phyloP scores from a whole-genome alignment of 176 grass and related monocot genomes.

The Oryza meyeriana region DNA sequence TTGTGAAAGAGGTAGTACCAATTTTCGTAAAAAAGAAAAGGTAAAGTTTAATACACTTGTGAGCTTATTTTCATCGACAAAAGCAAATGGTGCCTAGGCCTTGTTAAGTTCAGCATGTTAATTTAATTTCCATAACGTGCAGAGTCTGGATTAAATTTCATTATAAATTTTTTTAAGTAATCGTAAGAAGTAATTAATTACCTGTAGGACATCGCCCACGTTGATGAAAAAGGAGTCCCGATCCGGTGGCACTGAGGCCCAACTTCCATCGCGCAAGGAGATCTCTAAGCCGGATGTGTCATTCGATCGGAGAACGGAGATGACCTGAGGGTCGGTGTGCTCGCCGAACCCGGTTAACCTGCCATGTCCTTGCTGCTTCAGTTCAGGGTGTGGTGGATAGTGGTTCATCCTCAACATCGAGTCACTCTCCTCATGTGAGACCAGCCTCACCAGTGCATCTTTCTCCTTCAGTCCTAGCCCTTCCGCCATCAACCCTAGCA shows the following conservation, averaged over 20 bases:
- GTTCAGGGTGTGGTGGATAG: slow-evolving; percentile 51
- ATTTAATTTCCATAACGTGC: too few relatives aligned
- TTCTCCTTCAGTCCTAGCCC: slow-evolving; percentile 39
- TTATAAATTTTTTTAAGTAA: too few relatives aligned
- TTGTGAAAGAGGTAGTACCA: too few relatives aligned
- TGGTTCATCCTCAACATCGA: slow-evolving; percentile 70
- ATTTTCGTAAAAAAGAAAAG: too few relatives aligned
- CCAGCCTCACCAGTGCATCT: slow-evolving; percentile 30
- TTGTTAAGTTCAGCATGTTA: too few relatives aligned
- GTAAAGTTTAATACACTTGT: not conserved
- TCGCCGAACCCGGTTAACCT: slow-evolving; percentile 72
- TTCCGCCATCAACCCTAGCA: slow-evolving; percentile 71
- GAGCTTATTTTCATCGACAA: not conserved
- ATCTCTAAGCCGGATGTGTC: slow-evolving; percentile 59
- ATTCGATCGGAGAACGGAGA: slow-evolving; percentile 82
- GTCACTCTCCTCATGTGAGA: slow-evolving; percentile 56
- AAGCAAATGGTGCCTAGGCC: not conserved
- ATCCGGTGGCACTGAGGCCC: slow-evolving; percentile 65
- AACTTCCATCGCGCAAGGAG: slow-evolving; percentile 52
- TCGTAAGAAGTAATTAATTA: not conserved
- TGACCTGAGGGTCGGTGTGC: slow-evolving; percentile 89
- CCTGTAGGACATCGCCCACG: slow-evolving; percentile 72
- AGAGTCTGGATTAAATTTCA: too few relatives aligned
- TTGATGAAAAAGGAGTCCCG: slow-evolving; percentile 68
- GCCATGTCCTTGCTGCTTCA: not conserved